phyloP scores from a whole-genome alignment of 345 rosid species.

The Eucalyptus albens region DNA sequence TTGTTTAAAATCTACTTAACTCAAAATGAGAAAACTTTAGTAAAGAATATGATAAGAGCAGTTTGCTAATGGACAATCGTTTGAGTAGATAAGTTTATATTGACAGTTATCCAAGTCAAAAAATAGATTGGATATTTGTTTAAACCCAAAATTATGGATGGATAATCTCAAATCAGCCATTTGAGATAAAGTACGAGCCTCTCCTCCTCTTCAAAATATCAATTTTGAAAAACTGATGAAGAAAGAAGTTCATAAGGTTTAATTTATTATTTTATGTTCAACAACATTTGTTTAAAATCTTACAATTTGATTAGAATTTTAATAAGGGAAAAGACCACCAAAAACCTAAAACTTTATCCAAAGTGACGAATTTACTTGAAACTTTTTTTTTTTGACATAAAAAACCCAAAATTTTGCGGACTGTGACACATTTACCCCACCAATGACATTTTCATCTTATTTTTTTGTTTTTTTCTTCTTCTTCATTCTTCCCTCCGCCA shows the following conservation, averaged over 20 bases:
- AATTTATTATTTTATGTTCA: background rate
- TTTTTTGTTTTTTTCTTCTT: too few relatives aligned
- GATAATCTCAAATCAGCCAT: background rate
- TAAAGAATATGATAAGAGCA: background rate
- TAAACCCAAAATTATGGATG: background rate
- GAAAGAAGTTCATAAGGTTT: background rate
- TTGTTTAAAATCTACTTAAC: background rate
- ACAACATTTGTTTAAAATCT: background rate
- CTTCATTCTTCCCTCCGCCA: accelerated
- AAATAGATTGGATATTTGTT: background rate
- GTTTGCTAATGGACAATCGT: background rate
- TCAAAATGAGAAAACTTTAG: background rate
- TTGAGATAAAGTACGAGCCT: background rate
- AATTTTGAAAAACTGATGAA: background rate
- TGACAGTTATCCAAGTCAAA: background rate
- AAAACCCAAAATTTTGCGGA: accelerated
- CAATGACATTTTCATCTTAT: accelerated
- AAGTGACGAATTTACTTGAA: too few relatives aligned
- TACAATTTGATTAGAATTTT: background rate
- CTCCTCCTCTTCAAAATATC: background rate
- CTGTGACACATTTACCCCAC: accelerated
- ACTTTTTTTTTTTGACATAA: too few relatives aligned
- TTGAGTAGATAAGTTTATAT: background rate
- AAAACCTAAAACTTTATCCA: accelerated
- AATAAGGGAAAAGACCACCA: background rate